phyloP scores from a whole-genome alignment of 1,284 basidiomycete genomes.

The Pholiota adiposa region DNA sequence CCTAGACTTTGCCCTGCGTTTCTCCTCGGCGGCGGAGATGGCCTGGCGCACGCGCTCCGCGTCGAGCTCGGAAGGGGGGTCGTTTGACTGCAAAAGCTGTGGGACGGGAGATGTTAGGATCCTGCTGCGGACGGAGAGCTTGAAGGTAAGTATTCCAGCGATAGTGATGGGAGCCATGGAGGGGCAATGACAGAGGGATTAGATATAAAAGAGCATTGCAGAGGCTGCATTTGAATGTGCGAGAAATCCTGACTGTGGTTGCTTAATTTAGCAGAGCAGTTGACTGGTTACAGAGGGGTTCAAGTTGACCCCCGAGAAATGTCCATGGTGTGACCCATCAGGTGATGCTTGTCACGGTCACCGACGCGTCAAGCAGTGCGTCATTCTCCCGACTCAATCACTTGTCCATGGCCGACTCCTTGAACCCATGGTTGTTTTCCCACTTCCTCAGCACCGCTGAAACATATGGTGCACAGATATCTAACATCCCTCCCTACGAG shows the following conservation, averaged over 20 bases:
- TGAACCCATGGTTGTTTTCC: conserved; percentile 56
- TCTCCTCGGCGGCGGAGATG: background rate
- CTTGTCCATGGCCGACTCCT: conserved; percentile 41
- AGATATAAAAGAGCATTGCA: conserved; percentile 1
- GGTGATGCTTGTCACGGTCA: background rate
- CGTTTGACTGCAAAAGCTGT: conserved; percentile 13
- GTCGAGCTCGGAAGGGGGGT: conserved; percentile 14
- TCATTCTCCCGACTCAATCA: background rate
- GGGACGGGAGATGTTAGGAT: conserved; percentile 9
- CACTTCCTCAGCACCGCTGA: conserved; percentile 55
- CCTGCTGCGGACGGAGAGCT: background rate
- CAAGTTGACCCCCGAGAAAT: too few relatives aligned
- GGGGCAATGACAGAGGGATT: background rate
- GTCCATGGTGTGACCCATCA: background rate
- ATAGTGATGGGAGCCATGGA: conserved; percentile 4
- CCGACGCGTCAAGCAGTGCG: background rate
- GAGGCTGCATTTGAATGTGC: background rate
- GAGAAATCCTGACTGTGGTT: background rate
- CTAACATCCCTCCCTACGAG: conserved; percentile 32
- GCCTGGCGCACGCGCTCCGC: conserved; percentile 6
- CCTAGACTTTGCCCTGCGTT: background rate
- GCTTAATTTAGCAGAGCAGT: too few relatives aligned
- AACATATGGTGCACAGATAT: conserved; percentile 47
- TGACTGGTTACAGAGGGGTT: too few relatives aligned
- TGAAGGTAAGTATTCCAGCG: conserved; percentile 3